Percentiles rank a stretch among this genome's conserved stretches.
Conservation (phyloP, 2,329 filamentous ascomycete species). For the Chrysoporthe cubensis region DNA sequence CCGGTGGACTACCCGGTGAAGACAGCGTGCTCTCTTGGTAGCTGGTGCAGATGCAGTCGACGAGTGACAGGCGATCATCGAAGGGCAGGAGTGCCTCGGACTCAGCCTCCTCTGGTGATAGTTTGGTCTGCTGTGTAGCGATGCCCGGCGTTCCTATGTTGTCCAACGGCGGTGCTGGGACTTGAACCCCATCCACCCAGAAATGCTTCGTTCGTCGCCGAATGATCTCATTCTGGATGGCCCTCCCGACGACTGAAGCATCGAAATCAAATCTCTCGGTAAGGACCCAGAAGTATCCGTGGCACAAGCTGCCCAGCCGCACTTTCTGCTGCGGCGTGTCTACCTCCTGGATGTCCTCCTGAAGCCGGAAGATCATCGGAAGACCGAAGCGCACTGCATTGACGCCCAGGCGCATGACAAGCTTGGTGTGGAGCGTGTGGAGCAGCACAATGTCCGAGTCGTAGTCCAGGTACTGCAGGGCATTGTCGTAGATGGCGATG, state of each 20-base stretch:
- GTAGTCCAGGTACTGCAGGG: constrained; percentile 71
- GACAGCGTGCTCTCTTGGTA: constrained; percentile 68
- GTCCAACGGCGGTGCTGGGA: constrained; percentile 70
- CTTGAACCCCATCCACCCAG: constrained; percentile 75
- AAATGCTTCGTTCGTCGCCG: constrained; percentile 73
- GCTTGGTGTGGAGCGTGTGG: constrained; percentile 74
- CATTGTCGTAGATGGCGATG: constrained; percentile 86
- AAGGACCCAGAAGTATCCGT: constrained; percentile 86
- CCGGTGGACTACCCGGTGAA: constrained; percentile 70
- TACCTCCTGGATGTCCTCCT: constrained; percentile 77
- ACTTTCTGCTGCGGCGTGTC: constrained; percentile 73
- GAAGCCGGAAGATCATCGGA: constrained; percentile 86
- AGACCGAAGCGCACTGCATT: constrained; percentile 79
- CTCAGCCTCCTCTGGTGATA: constrained; percentile 59
- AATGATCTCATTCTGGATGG: constrained; percentile 76
- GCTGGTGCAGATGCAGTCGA: constrained; percentile 72
- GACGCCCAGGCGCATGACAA: constrained; percentile 79
- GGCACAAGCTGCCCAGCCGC: constrained; percentile 79
- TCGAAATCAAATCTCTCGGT: constrained; percentile 80
- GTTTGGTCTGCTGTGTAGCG: constrained; percentile 47
- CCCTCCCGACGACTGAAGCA: constrained; percentile 67
- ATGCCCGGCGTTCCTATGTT: constrained; percentile 60
- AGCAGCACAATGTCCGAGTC: constrained; percentile 77
- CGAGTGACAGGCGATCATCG: constrained; percentile 70
- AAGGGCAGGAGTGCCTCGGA: constrained; percentile 73